Evolutionary conservation across 1,284 basidiomycete species (phyloP).

Genomic region (Leccinum griseonigrum): DNA sequence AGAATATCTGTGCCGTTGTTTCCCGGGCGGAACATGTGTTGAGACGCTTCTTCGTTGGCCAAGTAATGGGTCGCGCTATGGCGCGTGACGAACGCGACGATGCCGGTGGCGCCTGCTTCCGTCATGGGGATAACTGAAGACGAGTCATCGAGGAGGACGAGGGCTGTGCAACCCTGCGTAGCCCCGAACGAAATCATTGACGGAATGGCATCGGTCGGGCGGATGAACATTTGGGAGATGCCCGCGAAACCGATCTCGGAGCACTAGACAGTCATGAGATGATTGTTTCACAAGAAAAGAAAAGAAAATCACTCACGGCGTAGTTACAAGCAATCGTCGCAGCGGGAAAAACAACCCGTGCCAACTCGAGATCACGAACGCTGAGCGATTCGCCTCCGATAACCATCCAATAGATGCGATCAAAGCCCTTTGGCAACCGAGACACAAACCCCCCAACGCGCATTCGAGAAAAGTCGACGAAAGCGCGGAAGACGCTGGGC

Average conservation of each 20-base stretch:
- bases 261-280: slow-evolving; percentile 17
- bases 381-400: slow-evolving; percentile 28
- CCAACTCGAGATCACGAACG: slow-evolving; percentile 22
- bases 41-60: slow-evolving; percentile 22
- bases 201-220: slow-evolving; percentile 20
- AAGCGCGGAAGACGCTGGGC: slow-evolving; percentile 25
- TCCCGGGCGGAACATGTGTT: slow-evolving; percentile 28
- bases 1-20: slow-evolving; percentile 14
- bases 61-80: slow-evolving; percentile 26
- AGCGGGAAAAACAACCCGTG: slow-evolving; percentile 18
- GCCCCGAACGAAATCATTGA: slow-evolving; percentile 23
- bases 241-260: slow-evolving; percentile 29
- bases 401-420: slow-evolving; percentile 29
- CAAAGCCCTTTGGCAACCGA: slow-evolving; percentile 20
- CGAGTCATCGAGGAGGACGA: slow-evolving; percentile 24
- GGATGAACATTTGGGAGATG: slow-evolving; percentile 28
- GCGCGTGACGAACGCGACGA: slow-evolving; percentile 24
- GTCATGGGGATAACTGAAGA: slow-evolving; percentile 18
- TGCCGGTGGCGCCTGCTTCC: slow-evolving; percentile 20
- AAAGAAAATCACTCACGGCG: slow-evolving; percentile 15
- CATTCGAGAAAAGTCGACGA: slow-evolving; percentile 25
- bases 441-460: slow-evolving; percentile 8
- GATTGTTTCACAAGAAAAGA: neutral
- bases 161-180: slow-evolving; percentile 26
- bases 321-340: slow-evolving; percentile 30